phyloP scores from a whole-genome alignment of 176 grass and related monocot genomes.

The Eleusine indica region DNA sequence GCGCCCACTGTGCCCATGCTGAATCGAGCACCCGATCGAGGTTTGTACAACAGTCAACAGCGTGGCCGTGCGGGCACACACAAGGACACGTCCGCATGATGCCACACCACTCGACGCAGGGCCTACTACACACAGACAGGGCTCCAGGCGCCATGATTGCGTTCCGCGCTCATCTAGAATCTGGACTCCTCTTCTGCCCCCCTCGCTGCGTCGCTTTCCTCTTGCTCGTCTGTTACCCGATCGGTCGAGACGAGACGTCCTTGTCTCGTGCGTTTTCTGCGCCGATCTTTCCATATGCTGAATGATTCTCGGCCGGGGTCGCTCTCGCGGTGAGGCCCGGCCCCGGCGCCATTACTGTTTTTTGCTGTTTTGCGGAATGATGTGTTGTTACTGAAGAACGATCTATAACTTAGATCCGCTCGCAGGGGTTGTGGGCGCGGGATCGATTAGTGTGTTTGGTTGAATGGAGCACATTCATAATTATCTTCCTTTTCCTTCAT shows the following conservation, averaged over 20 bases:
- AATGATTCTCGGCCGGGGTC: constrained; percentile 33
- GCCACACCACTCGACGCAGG: too few species aligned
- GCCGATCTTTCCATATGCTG: background rate
- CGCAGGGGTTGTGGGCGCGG: background rate
- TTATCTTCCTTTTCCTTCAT: background rate
- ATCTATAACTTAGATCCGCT: background rate
- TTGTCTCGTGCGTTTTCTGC: constrained; percentile 19
- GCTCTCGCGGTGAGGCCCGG: background rate
- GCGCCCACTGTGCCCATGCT: too few species aligned
- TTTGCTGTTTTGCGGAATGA: background rate
- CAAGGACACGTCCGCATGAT: background rate
- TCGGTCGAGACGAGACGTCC: constrained; percentile 23
- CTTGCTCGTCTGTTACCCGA: background rate
- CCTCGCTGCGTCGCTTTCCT: constrained; percentile 10
- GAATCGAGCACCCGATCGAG: too few species aligned
- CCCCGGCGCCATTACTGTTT: constrained; percentile 25
- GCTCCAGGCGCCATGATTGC: background rate
- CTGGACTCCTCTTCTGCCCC: constrained; percentile 16
- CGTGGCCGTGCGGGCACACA: background rate
- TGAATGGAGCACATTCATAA: background rate
- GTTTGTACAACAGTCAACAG: background rate
- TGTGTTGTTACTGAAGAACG: background rate
- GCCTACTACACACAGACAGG: background rate
- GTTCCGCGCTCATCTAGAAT: constrained; percentile 24
- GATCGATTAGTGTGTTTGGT: background rate